phyloP scores from a whole-genome alignment of 2,329 filamentous ascomycete species.

The Lasiodiplodia sp. region DNA sequence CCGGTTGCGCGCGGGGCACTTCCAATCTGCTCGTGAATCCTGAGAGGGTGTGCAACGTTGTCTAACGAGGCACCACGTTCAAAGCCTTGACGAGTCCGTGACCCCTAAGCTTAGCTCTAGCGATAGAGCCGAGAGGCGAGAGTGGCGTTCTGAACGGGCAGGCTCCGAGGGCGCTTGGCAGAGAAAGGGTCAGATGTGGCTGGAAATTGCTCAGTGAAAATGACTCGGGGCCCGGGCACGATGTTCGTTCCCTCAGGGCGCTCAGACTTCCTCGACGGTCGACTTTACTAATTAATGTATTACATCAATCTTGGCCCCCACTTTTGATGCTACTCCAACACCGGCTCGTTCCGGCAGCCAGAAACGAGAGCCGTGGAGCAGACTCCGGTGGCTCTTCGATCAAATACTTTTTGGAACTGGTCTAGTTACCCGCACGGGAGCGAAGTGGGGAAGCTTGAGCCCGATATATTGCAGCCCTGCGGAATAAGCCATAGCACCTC shows the following conservation, averaged over 20 bases:
- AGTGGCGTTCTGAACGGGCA: background rate
- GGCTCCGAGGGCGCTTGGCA: background rate
- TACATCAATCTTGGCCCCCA: conserved; percentile 9
- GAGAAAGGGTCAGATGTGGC: background rate
- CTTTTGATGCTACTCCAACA: conserved; percentile 12
- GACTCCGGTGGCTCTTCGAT: background rate
- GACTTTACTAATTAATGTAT: background rate
- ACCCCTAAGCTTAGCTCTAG: background rate
- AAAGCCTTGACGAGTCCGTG: background rate
- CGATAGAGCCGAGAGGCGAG: background rate
- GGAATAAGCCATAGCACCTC: background rate
- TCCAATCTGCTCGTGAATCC: background rate
- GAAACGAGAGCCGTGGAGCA: background rate
- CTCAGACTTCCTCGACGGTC: background rate
- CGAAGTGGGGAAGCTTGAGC: background rate
- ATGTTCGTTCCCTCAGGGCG: background rate
- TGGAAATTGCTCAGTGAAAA: background rate
- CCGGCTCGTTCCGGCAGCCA: background rate
- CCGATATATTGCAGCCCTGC: background rate
- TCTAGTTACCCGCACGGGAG: background rate
- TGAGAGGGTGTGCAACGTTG: background rate
- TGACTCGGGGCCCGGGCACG: background rate
- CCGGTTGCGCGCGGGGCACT: background rate
- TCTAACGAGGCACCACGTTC: background rate
- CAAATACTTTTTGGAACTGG: background rate